Conservation (phyloP, 1,284 basidiomycete species). For the Schizopora paradoxa region DNA sequence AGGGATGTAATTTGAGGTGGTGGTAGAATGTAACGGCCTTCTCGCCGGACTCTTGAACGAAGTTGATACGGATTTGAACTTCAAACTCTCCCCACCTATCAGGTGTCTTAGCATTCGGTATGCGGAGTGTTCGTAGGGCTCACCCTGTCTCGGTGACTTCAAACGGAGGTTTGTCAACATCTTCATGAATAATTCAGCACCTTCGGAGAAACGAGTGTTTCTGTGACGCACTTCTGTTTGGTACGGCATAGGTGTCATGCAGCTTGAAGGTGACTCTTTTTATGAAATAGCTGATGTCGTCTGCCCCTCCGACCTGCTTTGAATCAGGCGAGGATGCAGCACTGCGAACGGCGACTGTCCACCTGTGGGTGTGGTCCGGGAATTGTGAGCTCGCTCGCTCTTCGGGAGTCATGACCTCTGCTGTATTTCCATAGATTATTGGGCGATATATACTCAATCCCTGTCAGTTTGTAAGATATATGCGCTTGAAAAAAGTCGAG, state of each 20-base stretch:
- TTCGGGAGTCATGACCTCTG: constrained; percentile 71
- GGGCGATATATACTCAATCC: constrained; percentile 87
- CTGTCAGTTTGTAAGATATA: constrained; percentile 37
- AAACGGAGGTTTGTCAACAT: constrained; percentile 90
- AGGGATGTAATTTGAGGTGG: constrained; percentile 95
- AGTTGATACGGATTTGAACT: constrained; percentile 89
- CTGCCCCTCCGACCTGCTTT: constrained; percentile 78
- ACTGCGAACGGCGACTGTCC: constrained; percentile 93
- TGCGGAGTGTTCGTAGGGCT: constrained; percentile 17
- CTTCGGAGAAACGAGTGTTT: constrained; percentile 1
- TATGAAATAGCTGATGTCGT: constrained; percentile 85
- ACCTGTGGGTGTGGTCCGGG: constrained; percentile 88
- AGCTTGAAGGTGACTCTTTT: constrained; percentile 97
- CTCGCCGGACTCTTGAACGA: constrained; percentile 88
- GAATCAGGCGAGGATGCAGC: constrained; percentile 60
- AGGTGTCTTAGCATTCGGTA: not conserved
- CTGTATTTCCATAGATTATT: constrained; percentile 96
- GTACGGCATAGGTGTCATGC: constrained; percentile 94
- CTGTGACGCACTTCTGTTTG: constrained; percentile 72
- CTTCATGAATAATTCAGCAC: constrained; percentile 36
- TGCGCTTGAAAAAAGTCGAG: constrained; percentile 2
- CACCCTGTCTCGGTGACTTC: constrained; percentile 93
- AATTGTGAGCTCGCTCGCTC: constrained; percentile 58
- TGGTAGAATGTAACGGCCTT: constrained; percentile 87
- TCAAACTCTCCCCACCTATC: constrained; percentile 98